A percentile compares a stretch with the other conserved stretches of the same genome.
Conservation (phyloP, 495 filamentous ascomycete genomes). For the Tuber magnatum region DNA sequence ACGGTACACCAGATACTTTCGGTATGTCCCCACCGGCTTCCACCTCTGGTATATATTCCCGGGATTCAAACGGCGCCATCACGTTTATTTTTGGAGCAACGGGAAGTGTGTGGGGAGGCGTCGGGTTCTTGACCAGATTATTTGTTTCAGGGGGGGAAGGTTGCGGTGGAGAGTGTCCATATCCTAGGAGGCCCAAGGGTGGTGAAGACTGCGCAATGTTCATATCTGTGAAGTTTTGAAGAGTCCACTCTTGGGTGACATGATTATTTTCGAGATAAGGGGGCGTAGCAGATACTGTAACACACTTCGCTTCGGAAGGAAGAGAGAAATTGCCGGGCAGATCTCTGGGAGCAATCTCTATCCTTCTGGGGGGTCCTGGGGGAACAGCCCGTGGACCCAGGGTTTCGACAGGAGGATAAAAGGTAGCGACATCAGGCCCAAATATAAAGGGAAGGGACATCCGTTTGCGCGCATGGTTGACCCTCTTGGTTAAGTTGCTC, state of each 20-base stretch:
- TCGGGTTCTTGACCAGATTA: constrained; percentile 5
- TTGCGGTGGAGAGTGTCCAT: constrained; percentile 14
- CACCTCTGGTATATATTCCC: constrained; percentile 7
- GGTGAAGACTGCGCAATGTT: constrained; percentile 19
- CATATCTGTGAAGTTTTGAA: constrained; percentile 8
- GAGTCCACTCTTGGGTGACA: constrained; percentile 11
- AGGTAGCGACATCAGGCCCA: not conserved
- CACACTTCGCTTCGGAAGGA: constrained; percentile 15
- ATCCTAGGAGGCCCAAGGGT: constrained; percentile 8
- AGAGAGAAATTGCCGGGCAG: constrained; percentile 10
- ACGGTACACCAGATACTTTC: not conserved
- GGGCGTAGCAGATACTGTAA: not conserved
- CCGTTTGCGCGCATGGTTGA: constrained; percentile 26
- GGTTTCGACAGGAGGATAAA: not conserved
- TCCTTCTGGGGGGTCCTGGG: constrained; percentile 11
- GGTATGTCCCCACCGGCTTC: not conserved
- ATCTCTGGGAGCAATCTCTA: constrained; percentile 5
- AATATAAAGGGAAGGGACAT: constrained; percentile 30
- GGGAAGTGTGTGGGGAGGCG: constrained; percentile 11
- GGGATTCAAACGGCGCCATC: constrained; percentile 19
- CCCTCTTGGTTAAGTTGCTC: constrained; percentile 17
- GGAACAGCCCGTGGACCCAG: not conserved
- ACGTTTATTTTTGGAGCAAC: constrained; percentile 5
- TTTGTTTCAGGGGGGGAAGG: not conserved
- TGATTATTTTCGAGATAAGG: constrained; percentile 17